Percentiles rank a stretch among this genome's conserved stretches.
These are phyloP conservation scores for Conringia planisiliqua DNA, from an alignment of 345 rosid species.

Conservation along the genomic window DNA sequence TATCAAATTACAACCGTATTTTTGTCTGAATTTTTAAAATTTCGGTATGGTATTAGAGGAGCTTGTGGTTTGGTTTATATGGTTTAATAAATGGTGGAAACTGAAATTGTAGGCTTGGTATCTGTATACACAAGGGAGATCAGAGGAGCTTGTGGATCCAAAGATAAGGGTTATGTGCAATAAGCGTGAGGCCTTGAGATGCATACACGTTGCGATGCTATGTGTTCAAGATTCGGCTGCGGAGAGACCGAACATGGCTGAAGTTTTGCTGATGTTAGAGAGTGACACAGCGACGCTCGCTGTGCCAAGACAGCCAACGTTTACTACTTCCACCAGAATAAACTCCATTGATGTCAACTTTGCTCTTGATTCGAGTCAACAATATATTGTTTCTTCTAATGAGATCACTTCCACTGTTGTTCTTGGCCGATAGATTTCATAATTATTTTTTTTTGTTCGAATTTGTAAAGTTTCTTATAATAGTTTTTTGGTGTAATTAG, in stretches of 20 bases:
- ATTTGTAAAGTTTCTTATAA: conserved; percentile 9
- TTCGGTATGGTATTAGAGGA: too few species aligned
- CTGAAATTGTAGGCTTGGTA: conserved; percentile 60
- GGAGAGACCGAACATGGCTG: conserved; percentile 65
- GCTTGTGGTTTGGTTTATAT: too few species aligned
- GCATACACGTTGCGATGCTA: conserved; percentile 74
- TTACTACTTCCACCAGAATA: conserved; percentile 46
- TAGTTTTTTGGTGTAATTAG: background rate
- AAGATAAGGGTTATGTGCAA: conserved; percentile 40
- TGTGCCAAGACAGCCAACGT: conserved; percentile 55
- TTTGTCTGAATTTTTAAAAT: too few species aligned
- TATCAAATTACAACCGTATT: too few species aligned
- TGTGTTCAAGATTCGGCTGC: conserved; percentile 80
- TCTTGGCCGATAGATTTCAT: conserved; percentile 27
- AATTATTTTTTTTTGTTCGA: background rate
- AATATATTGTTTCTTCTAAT: conserved; percentile 30
- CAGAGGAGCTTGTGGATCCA: conserved; percentile 61
- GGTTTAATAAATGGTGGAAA: background rate
- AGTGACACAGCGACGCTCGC: conserved; percentile 57
- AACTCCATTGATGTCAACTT: conserved; percentile 41
- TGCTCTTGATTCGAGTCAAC: conserved; percentile 37
- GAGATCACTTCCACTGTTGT: conserved; percentile 34
- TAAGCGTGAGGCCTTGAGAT: conserved; percentile 47
- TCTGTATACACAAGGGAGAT: conserved; percentile 59
- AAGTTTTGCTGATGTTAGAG: conserved; percentile 61